These are phyloP conservation scores for Arachis hypogaea DNA, from an alignment of 306 rosid genomes.

Conservation along the genomic window DNA sequence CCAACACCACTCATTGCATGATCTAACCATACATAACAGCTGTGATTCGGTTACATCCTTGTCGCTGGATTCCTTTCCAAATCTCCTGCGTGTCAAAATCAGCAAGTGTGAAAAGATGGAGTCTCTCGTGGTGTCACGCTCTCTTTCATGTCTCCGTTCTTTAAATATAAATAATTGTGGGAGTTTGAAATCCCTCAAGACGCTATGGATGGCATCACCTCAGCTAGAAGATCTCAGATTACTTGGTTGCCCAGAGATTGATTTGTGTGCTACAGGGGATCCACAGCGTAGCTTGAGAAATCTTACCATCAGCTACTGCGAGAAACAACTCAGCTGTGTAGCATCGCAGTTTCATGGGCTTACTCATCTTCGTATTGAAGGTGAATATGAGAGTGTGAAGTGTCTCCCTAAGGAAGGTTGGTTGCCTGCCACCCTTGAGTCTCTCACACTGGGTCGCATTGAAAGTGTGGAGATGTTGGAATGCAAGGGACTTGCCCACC, in stretches of 20 bases:
- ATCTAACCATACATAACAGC: not conserved
- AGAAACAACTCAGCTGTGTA: not conserved
- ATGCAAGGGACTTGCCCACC: not conserved
- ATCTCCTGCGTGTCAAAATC: no score
- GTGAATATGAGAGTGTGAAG: no score
- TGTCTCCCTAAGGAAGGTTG: not conserved
- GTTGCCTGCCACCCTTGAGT: not conserved
- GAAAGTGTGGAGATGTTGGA: not conserved
- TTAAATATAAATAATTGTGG: not conserved
- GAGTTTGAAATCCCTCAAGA: not conserved
- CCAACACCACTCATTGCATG: not conserved
- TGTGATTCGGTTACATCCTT: not conserved
- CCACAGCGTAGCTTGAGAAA: not conserved
- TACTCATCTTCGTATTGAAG: no score
- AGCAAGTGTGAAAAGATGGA: no score
- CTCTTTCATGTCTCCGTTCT: no score
- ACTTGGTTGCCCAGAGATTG: not conserved
- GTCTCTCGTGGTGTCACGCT: no score
- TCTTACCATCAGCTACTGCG: not conserved
- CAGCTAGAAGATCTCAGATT: not conserved
- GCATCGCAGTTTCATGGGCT: no score
- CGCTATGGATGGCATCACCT: not conserved
- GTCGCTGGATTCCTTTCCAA: not conserved
- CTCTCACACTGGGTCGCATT: accelerated
- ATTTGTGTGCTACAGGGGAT: not conserved